Evolutionary conservation across 495 filamentous ascomycete genomes (phyloP).

Genomic region (Clohesyomyces aquaticus): DNA sequence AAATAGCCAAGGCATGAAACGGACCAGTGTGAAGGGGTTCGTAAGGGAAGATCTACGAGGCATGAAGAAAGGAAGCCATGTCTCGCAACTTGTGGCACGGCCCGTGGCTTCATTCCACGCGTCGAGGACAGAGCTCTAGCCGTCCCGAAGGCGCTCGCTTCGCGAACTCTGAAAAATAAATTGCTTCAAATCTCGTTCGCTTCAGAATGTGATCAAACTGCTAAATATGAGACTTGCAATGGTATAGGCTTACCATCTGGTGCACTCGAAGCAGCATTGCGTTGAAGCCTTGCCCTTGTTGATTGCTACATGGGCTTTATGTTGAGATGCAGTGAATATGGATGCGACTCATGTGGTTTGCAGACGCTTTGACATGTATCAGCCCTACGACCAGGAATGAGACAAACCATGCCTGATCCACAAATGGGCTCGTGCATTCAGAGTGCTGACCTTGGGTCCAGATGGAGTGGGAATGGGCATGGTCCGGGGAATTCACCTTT

Average conservation of each 20-base stretch:
- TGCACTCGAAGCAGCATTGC: too few relatives aligned
- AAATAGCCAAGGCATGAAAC: slow-evolving; percentile 1
- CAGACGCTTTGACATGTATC: neutral
- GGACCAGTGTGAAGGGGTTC: neutral
- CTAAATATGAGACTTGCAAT: neutral
- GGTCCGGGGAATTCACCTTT: neutral
- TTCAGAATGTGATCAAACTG: neutral
- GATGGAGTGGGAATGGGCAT: too few relatives aligned
- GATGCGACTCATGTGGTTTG: neutral
- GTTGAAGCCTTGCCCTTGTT: too few relatives aligned
- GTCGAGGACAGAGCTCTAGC: neutral
- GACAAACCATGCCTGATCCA: neutral
- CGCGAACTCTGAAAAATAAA: neutral
- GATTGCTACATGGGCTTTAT: too few relatives aligned
- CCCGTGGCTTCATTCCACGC: slow-evolving; percentile 1
- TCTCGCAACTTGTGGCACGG: slow-evolving; percentile 2
- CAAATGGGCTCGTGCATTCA: neutral
- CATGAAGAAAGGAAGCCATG: slow-evolving; percentile 1
- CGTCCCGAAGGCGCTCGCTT: neutral
- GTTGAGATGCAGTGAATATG: too few relatives aligned
- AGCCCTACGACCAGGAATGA: neutral
- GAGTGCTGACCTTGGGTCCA: neutral
- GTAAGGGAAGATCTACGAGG: neutral
- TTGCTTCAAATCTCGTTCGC: neutral
- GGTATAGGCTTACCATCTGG: too few relatives aligned